Conservation (phyloP, 2,329 filamentous ascomycete species). For the Nothopassalora personata region DNA sequence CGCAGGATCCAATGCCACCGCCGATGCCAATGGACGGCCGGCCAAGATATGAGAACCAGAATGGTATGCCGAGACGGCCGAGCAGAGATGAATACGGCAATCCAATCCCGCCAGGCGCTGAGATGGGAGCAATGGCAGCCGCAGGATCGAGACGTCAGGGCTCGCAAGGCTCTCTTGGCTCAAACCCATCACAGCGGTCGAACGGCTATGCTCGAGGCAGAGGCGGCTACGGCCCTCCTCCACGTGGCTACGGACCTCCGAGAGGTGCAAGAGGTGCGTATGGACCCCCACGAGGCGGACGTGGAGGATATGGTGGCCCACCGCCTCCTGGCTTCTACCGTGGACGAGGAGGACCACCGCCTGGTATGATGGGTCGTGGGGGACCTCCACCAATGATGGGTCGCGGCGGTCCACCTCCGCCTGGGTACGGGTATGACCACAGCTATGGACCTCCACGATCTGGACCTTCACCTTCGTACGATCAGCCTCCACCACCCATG, state of each 20-base stretch:
- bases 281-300: constrained; percentile 35
- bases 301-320: constrained; percentile 42
- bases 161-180: constrained; percentile 44
- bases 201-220: constrained; percentile 29
- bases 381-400: constrained; percentile 22
- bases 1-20: constrained; percentile 38
- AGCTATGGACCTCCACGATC: constrained; percentile 19
- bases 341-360: constrained; percentile 24
- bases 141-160: constrained; percentile 44
- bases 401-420: constrained; percentile 15
- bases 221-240: constrained; percentile 31
- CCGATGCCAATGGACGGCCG: constrained; percentile 33
- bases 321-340: constrained; percentile 19
- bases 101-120: constrained; percentile 36
- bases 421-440: constrained; percentile 28
- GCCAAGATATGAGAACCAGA: constrained; percentile 23
- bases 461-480: constrained; percentile 7
- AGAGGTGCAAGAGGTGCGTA: constrained; percentile 46
- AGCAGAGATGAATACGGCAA: constrained; percentile 63
- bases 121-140: constrained; percentile 25
- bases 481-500: neutral
- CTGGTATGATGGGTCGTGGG: constrained; percentile 27
- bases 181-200: constrained; percentile 22
- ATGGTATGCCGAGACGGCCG: constrained; percentile 33
- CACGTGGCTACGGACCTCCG: constrained; percentile 42